A percentile compares a stretch with the other conserved stretches of the same genome.
phyloP scores from a whole-genome alignment of 345 rosid species.

The Eucalyptus marginata region DNA sequence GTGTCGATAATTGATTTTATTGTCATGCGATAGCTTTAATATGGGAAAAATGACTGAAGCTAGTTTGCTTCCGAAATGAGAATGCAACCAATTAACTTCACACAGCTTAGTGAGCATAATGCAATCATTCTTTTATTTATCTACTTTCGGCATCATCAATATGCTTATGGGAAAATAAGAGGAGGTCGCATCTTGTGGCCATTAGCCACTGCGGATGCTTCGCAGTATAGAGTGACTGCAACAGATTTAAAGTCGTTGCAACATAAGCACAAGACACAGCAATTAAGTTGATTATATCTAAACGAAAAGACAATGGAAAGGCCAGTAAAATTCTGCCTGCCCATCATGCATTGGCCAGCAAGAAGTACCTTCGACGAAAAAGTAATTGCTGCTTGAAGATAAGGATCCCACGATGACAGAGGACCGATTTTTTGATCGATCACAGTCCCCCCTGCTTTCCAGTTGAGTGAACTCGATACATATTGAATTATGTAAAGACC shows the following conservation, averaged over 20 bases:
- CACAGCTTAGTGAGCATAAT: not conserved
- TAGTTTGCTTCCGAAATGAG: not conserved
- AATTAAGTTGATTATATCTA: not conserved
- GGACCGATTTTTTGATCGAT: slow-evolving; percentile 60
- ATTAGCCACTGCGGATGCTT: not conserved
- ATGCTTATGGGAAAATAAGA: not conserved
- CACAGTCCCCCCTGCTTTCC: slow-evolving; percentile 46
- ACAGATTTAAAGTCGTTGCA: not conserved
- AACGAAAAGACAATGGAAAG: not conserved
- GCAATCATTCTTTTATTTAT: not conserved
- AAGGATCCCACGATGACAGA: slow-evolving; percentile 56
- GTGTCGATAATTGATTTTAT: not conserved
- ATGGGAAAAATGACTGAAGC: not conserved
- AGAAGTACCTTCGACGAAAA: slow-evolving; percentile 35
- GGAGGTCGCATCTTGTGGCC: not conserved
- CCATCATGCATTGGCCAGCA: not conserved
- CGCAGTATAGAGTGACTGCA: not conserved
- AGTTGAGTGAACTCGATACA: slow-evolving; percentile 61
- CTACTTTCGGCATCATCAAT: not conserved
- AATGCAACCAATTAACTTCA: not conserved
- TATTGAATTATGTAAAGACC: slow-evolving; percentile 73
- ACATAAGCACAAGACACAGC: not conserved
- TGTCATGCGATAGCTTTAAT: not conserved
- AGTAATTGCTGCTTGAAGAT: slow-evolving; percentile 36
- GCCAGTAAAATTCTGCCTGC: not conserved